Evolutionary conservation across 768 basidiomycete genomes (phyloP), one percentile per base, ranked within the genome.

Genomic region (Auriscalpium vulgare): DNA sequence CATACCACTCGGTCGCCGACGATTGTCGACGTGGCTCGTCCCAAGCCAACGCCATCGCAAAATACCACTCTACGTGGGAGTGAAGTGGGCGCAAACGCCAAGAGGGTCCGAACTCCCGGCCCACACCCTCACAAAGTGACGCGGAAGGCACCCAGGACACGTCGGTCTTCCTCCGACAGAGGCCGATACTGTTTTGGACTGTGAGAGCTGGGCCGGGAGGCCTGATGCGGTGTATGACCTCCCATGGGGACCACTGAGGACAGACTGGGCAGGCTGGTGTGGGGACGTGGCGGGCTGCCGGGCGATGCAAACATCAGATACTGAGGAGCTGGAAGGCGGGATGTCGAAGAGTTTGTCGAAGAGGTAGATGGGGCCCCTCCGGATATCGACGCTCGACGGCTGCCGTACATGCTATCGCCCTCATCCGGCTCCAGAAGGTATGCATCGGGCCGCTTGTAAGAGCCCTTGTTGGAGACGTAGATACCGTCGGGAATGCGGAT

Each of bases 401-500:
- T 55, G 55, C 61, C 56, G 52, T 66, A 65, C 50, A 63, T 49
- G 40, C 56, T 59, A 29, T 66, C 64, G n/a, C 53, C 56, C 38
- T 65, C 60, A 47, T 67, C 68, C 29, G 65, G 61, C 46, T 66
- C 68, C 17, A 64, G 66, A 34, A 66, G 57, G 35, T 63, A 54
- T 44, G 66, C 65, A n/a, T 59, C 62, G 21, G 65, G 58, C 53
- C 63, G 61, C 57, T 66, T 59, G 47, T 64, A 65, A 44, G 64
- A 69, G 10, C 68, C 69, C 53, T 87, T 88, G 65, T 82, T 85
- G 58, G 85, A 88, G 45, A 80, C 74, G 65, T 87, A 90, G n/a
- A 90, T 71, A 3, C 85, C 84, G 55, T 78, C 78, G 4, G 88
- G 87, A 34, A 87, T 81, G 17, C 77, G 77, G 55, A 91, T 74